phyloP scores from a whole-genome alignment of 176 grass and related monocot genomes.

The Saccharum officinarum region DNA sequence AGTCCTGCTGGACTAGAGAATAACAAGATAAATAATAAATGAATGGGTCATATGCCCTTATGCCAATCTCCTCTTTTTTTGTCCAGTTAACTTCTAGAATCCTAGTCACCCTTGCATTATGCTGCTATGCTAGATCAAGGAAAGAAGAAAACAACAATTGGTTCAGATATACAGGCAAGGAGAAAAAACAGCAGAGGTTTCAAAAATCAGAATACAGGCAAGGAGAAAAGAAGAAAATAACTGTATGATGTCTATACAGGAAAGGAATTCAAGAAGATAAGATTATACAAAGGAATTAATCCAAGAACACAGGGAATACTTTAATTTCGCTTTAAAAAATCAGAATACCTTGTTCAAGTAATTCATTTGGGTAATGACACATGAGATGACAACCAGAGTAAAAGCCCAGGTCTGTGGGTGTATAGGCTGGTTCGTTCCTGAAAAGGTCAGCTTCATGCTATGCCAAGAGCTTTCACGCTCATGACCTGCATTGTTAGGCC shows the following conservation, averaged over 20 bases:
- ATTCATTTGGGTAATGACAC: conserved; percentile 86
- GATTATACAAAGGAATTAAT: background rate
- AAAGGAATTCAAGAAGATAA: background rate
- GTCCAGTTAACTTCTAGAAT: background rate
- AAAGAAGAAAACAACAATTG: background rate
- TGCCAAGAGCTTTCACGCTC: conserved; percentile 89
- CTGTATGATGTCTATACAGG: background rate
- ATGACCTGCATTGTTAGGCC: conserved; percentile 60
- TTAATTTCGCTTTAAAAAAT: background rate
- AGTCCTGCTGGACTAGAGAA: background rate
- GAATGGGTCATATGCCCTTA: background rate
- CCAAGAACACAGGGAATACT: background rate
- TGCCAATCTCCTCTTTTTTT: background rate
- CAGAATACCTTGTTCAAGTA: conserved; percentile 83
- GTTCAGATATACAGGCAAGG: background rate
- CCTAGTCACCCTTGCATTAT: background rate
- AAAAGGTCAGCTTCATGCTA: conserved; percentile 90
- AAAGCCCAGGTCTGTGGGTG: conserved; percentile 84
- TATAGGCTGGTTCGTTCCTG: conserved; percentile 70
- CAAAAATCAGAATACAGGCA: background rate
- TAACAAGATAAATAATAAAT: background rate
- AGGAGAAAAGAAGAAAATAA: background rate
- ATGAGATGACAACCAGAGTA: conserved; percentile 60
- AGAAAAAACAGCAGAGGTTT: background rate
- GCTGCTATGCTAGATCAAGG: background rate